phyloP scores from a whole-genome alignment of 306 rosid species.

The Trifolium dubium region DNA sequence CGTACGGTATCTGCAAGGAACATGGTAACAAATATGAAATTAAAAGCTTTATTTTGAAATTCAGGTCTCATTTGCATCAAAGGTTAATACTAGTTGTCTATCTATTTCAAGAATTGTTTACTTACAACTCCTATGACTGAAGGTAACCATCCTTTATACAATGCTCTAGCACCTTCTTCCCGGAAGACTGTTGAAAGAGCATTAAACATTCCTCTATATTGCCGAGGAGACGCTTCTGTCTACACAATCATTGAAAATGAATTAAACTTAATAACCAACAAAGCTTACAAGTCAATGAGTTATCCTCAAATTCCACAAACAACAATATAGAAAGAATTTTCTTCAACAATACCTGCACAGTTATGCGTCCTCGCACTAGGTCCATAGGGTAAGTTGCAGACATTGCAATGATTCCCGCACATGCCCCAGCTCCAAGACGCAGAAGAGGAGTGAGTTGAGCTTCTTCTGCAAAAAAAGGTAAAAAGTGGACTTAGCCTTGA shows the following conservation, averaged over 20 bases:
- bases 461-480: slow-evolving; percentile 50
- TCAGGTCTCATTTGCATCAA: neutral
- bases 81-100: neutral
- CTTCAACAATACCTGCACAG: slow-evolving; percentile 59
- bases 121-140: slow-evolving; percentile 81
- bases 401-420: slow-evolving; percentile 80
- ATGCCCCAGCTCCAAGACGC: slow-evolving; percentile 82
- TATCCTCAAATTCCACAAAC: slow-evolving; percentile 5
- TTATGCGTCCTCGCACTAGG: slow-evolving; percentile 70
- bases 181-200: slow-evolving; percentile 69
- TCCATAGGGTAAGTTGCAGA: slow-evolving; percentile 81
- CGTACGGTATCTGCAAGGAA: slow-evolving; percentile 75
- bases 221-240: slow-evolving; percentile 64
- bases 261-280: slow-evolving; percentile 14
- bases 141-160: slow-evolving; percentile 77
- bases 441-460: slow-evolving; percentile 71
- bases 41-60: neutral
- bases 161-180: slow-evolving; percentile 72
- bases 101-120: slow-evolving; percentile 18
- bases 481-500: neutral
- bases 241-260: slow-evolving; percentile 34
- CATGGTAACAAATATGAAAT: neutral
- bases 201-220: slow-evolving; percentile 67
- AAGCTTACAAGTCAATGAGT: slow-evolving; percentile 12
- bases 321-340: slow-evolving; percentile 12